Evolutionary conservation across 192 early-diverging fungal genomes (phyloP).

Genomic region (Helicostylum pulchrum): DNA sequence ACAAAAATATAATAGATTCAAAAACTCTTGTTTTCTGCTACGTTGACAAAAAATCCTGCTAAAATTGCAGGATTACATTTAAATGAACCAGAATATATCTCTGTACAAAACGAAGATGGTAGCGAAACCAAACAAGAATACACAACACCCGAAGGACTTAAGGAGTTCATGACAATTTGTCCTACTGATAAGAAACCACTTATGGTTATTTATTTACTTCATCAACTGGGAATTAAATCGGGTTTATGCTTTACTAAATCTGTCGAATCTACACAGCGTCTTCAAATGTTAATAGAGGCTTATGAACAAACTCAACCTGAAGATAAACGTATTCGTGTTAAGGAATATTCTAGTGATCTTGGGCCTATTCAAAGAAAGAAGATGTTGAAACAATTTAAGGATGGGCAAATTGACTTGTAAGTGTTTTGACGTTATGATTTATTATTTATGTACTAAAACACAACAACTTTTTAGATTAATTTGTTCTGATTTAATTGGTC

Average conservation of each 20-base stretch:
- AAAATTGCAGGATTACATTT: slow-evolving; percentile 86
- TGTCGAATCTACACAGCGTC: slow-evolving; percentile 84
- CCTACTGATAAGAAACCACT: slow-evolving; percentile 76
- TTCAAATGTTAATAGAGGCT: slow-evolving; percentile 65
- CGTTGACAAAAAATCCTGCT: slow-evolving; percentile 88
- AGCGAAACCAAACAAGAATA: slow-evolving; percentile 45
- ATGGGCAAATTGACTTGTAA: slow-evolving; percentile 60
- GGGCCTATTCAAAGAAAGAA: slow-evolving; percentile 54
- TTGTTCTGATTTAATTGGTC: slow-evolving; percentile 83
- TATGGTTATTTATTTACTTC: slow-evolving; percentile 77
- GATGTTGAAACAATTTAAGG: slow-evolving; percentile 63
- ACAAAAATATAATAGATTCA: slow-evolving; percentile 51
- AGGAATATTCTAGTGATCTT: slow-evolving; percentile 77
- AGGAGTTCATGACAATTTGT: slow-evolving; percentile 73
- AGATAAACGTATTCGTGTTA: slow-evolving; percentile 39
- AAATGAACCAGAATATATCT: slow-evolving; percentile 77
- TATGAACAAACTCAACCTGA: slow-evolving; percentile 39
- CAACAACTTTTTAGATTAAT: slow-evolving; percentile 48
- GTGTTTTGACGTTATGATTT: slow-evolving; percentile 7
- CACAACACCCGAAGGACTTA: slow-evolving; percentile 52
- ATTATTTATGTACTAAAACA: neutral
- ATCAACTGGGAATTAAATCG: slow-evolving; percentile 53
- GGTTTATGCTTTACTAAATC: slow-evolving; percentile 88
- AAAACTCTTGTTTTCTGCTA: slow-evolving; percentile 95
- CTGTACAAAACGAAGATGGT: slow-evolving; percentile 51